phyloP scores from a whole-genome alignment of 108 stramenopile species.

The Cyclotella atomus region DNA sequence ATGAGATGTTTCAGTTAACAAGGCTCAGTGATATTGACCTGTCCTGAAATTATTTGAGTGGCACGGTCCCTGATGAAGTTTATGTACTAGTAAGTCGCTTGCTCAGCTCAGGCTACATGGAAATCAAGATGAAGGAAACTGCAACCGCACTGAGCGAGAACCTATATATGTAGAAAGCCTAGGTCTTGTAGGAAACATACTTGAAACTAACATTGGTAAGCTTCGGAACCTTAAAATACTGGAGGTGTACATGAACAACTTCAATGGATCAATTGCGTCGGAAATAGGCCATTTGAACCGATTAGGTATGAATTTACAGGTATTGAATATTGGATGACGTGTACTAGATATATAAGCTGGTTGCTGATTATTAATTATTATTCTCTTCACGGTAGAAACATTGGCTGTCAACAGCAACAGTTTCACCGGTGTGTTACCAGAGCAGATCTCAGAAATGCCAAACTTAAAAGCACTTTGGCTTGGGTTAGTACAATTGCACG shows the following conservation, averaged over 20 bases:
- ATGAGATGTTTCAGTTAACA: too few species aligned
- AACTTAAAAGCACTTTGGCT: neutral
- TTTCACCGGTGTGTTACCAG: neutral
- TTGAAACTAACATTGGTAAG: neutral
- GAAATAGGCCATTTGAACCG: neutral
- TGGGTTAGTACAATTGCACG: too few species aligned
- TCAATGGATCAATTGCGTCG: neutral
- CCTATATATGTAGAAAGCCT: neutral
- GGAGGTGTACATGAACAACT: too few species aligned
- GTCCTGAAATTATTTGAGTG: too few species aligned
- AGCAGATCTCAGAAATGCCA: neutral
- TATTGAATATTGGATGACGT: too few species aligned
- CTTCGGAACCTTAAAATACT: slow-evolving; percentile 12
- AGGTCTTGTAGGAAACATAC: neutral
- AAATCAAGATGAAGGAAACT: neutral
- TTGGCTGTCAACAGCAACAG: neutral
- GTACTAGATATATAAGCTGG: too few species aligned
- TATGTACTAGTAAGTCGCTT: neutral
- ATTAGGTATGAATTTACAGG: slow-evolving; percentile 4
- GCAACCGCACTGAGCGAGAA: neutral
- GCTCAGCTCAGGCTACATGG: neutral
- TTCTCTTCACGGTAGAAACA: neutral
- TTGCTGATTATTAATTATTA: too few species aligned
- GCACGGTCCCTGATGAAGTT: too few species aligned
- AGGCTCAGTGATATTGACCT: too few species aligned